Evolutionary conservation across 2,329 filamentous ascomycete genomes (phyloP).

Genomic region (Didymella exigua): DNA sequence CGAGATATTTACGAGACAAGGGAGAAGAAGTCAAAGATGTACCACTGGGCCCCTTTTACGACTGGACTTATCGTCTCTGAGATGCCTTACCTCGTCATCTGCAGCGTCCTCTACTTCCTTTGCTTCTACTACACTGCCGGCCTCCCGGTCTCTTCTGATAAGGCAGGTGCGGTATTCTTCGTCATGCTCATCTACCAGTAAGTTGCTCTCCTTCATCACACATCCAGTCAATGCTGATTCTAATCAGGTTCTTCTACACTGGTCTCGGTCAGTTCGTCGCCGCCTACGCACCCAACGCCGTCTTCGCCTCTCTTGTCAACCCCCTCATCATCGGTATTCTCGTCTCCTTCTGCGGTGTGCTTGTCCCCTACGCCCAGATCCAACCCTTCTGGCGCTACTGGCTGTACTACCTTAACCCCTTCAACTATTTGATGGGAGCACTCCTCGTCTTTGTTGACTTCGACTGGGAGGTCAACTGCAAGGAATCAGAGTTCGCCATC

Average conservation of each 20-base stretch:
- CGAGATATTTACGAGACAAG: conserved; percentile 62
- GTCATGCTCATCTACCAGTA: conserved; percentile 67
- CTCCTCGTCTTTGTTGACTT: conserved; percentile 51
- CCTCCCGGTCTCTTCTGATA: conserved; percentile 51
- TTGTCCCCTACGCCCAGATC: conserved; percentile 66
- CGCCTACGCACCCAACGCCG: conserved; percentile 51
- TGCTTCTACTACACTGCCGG: conserved; percentile 67
- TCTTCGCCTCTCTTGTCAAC: conserved; percentile 61
- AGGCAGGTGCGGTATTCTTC: conserved; percentile 57
- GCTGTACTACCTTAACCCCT: conserved; percentile 51
- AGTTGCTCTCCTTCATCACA: conserved; percentile 52
- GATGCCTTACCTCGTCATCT: conserved; percentile 67
- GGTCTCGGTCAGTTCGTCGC: conserved; percentile 63
- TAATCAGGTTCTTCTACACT: conserved; percentile 36
- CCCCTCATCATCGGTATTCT: conserved; percentile 30
- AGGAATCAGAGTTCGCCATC: conserved; percentile 44
- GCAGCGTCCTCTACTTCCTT: conserved; percentile 65
- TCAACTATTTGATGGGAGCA: conserved; percentile 52
- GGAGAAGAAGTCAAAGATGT: conserved; percentile 69
- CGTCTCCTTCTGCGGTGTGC: conserved; percentile 56
- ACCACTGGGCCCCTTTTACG: conserved; percentile 75
- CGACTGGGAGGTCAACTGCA: conserved; percentile 49
- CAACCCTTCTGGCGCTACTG: conserved; percentile 71
- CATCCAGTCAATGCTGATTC: neutral
- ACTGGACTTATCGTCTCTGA: conserved; percentile 72